Evolutionary conservation across 2,329 filamentous ascomycete species (phyloP).

Genomic region (Verticillium isaacii): DNA sequence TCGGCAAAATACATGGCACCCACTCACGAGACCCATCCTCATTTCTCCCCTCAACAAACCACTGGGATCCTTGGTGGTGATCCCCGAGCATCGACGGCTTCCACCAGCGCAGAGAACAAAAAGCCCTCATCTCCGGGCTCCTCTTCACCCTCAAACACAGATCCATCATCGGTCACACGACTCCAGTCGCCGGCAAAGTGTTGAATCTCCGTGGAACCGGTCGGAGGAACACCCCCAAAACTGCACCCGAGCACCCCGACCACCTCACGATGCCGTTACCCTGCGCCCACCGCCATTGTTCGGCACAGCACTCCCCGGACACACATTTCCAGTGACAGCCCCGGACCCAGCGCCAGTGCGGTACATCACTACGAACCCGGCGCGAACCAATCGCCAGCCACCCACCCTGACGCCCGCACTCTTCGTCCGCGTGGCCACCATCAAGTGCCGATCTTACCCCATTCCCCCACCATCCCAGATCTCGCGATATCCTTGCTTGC

Average conservation of each 20-base stretch:
- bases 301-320: not conserved
- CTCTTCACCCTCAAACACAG: not conserved
- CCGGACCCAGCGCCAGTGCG: not conserved
- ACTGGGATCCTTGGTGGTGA: not conserved
- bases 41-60: not conserved
- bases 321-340: not conserved
- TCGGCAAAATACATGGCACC: not conserved
- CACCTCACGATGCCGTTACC: not conserved
- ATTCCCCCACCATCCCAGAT: not conserved
- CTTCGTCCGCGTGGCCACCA: not conserved
- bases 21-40: not conserved
- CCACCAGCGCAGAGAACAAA: not conserved
- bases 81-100: not conserved
- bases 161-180: not conserved
- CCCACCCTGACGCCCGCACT: not conserved
- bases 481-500: not conserved
- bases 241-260: not conserved
- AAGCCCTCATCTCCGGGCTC: not conserved
- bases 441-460: not conserved
- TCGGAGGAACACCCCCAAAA: not conserved
- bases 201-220: not conserved
- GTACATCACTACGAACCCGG: not conserved
- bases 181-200: not conserved
- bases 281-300: not conserved
- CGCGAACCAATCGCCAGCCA: not conserved